Conservation (phyloP, 495 filamentous ascomycete genomes). For the Xylaria scruposa region DNA sequence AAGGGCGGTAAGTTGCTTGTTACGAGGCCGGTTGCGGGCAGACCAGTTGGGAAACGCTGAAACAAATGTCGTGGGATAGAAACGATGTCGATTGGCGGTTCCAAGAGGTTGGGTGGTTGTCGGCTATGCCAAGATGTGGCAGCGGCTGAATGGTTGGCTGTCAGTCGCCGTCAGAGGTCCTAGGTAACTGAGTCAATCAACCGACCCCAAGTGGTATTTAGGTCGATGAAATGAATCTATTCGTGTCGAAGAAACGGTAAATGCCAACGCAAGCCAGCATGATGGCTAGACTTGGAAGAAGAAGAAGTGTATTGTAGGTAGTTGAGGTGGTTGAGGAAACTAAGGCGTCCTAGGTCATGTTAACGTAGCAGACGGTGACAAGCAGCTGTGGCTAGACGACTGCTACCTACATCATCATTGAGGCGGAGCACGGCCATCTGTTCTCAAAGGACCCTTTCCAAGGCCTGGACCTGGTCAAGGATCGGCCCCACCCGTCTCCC, state of each 20-base stretch:
- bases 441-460: slow-evolving; percentile 1
- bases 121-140: slow-evolving; percentile 21
- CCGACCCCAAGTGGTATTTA: neutral
- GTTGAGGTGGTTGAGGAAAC: too few relatives aligned
- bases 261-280: neutral
- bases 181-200: neutral
- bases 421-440: slow-evolving; percentile 12
- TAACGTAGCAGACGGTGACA: neutral
- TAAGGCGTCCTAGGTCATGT: too few relatives aligned
- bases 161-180: neutral
- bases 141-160: slow-evolving; percentile 25
- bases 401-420: slow-evolving; percentile 12
- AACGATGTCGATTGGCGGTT: slow-evolving; percentile 2
- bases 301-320: neutral
- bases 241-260: slow-evolving; percentile 7
- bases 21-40: neutral
- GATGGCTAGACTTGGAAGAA: neutral
- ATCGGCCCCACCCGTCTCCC: slow-evolving; percentile 18
- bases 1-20: slow-evolving; percentile 15
- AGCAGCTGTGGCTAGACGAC: neutral
- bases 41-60: neutral
- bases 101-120: neutral
- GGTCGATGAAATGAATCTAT: slow-evolving; percentile 6
- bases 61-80: slow-evolving; percentile 16
- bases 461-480: neutral